Conservation (phyloP, 1,139 yeast genomes). For the Hemisphaericaspora lyxosophila region DNA sequence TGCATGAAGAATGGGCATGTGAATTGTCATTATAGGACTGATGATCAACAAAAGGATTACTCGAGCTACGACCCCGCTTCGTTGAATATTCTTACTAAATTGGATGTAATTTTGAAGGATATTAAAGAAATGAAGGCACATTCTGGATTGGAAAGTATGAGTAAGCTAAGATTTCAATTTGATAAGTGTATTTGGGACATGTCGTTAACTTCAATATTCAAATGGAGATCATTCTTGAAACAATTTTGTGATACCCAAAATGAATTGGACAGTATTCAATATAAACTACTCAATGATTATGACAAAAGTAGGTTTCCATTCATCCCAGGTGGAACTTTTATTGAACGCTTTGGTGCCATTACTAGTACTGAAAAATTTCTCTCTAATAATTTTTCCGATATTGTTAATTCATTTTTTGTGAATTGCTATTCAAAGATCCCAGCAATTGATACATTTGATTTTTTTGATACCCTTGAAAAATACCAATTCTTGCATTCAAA, state of each 20-base stretch:
- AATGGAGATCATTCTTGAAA: slow-evolving; percentile 32
- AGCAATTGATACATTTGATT: slow-evolving; percentile 29
- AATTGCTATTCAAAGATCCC: slow-evolving; percentile 40
- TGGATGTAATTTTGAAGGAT: slow-evolving; percentile 32
- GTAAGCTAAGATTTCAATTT: slow-evolving; percentile 4
- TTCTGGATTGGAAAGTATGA: slow-evolving; percentile 2
- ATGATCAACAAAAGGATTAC: slow-evolving; percentile 27
- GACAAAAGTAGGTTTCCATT: slow-evolving; percentile 12
- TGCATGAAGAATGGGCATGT: slow-evolving; percentile 39
- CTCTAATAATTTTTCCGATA: slow-evolving; percentile 18
- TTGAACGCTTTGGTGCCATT: slow-evolving; percentile 18
- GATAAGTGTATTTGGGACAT: slow-evolving; percentile 40
- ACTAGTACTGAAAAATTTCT: slow-evolving; percentile 23
- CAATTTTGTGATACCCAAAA: slow-evolving; percentile 18
- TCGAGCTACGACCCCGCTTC: slow-evolving; percentile 28
- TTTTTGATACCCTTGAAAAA: slow-evolving; percentile 33
- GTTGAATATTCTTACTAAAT: slow-evolving; percentile 25
- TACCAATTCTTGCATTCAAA: slow-evolving; percentile 23
- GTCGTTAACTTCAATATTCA: slow-evolving; percentile 35
- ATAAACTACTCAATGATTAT: slow-evolving; percentile 20
- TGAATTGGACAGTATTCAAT: slow-evolving; percentile 15
- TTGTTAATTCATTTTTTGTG: slow-evolving; percentile 34
- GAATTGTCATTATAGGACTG: slow-evolving; percentile 34
- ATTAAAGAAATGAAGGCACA: slow-evolving; percentile 20
- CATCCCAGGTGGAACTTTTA: slow-evolving; percentile 9